A percentile compares a stretch with the other conserved stretches of the same genome.
Evolutionary conservation across 305 asterid genomes (phyloP).

Genomic region (Fraxinus nigra): DNA sequence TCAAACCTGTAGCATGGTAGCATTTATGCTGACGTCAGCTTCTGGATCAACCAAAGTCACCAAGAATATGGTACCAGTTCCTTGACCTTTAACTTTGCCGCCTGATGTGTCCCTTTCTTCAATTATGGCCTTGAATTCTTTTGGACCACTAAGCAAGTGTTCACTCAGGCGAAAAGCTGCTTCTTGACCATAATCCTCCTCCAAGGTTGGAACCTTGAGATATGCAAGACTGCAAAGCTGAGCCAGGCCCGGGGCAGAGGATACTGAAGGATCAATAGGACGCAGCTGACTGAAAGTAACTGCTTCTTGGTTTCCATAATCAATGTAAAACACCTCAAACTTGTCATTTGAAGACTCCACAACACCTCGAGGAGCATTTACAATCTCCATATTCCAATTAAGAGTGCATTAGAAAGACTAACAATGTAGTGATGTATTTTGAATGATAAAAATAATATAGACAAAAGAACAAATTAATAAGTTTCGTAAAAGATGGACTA

Average conservation of each 20-base stretch:
- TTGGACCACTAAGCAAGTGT: slow-evolving; percentile 53
- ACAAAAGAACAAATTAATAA: not conserved
- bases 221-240: slow-evolving; percentile 87
- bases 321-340: slow-evolving; percentile 93
- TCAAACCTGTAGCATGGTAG: slow-evolving; percentile 74
- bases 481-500: not conserved
- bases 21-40: slow-evolving; percentile 66
- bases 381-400: slow-evolving; percentile 47
- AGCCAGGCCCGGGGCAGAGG: slow-evolving; percentile 77
- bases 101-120: slow-evolving; percentile 86
- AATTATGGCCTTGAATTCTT: slow-evolving; percentile 73
- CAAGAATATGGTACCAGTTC: slow-evolving; percentile 75
- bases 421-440: not conserved
- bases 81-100: slow-evolving; percentile 95
- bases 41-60: slow-evolving; percentile 73
- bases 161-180: slow-evolving; percentile 73
- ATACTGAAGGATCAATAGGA: slow-evolving; percentile 73
- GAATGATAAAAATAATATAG: not conserved
- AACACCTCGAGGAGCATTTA: slow-evolving; percentile 71
- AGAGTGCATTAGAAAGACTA: not conserved
- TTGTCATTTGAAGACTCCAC: slow-evolving; percentile 67
- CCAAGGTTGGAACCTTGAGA: slow-evolving; percentile 72
- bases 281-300: slow-evolving; percentile 76
- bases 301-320: slow-evolving; percentile 89
- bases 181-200: slow-evolving; percentile 90